These are phyloP conservation scores for Chalciporus pseudorubinellus DNA, from an alignment of 768 basidiomycete genomes.

Conservation along the genomic window DNA sequence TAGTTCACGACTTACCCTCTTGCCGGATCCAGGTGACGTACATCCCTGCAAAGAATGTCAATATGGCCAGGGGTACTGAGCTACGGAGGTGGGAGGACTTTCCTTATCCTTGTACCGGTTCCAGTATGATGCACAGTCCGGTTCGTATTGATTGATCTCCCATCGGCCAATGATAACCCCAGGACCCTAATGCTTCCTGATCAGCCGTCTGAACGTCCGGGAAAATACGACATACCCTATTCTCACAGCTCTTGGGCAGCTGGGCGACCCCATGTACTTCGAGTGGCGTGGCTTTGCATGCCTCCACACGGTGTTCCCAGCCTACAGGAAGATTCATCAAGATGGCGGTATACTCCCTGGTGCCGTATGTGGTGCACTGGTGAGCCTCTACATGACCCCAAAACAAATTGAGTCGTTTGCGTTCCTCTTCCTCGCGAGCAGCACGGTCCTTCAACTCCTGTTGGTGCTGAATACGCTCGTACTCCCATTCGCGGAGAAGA, in stretches of 20 bases:
- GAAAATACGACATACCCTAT: conserved; percentile 8
- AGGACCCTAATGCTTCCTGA: conserved; percentile 9
- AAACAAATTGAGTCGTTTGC: conserved; percentile 18
- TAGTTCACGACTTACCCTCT: conserved; percentile 14
- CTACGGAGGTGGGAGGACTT: neutral
- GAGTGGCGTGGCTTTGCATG: conserved; percentile 23
- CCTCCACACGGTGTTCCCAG: conserved; percentile 21
- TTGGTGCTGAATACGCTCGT: conserved; percentile 19
- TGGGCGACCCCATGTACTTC: too few relatives aligned
- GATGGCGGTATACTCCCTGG: conserved; percentile 30
- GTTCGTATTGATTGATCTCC: conserved; percentile 26
- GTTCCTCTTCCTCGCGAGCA: conserved; percentile 15
- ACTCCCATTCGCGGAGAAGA: conserved; percentile 15
- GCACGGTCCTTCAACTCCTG: conserved; percentile 16
- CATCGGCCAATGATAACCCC: conserved; percentile 25
- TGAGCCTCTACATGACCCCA: conserved; percentile 20
- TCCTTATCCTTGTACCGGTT: conserved; percentile 30
- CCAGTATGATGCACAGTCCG: conserved; percentile 30
- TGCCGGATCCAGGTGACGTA: conserved; percentile 20
- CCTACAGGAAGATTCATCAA: conserved; percentile 27
- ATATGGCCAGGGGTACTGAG: neutral
- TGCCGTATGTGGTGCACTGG: conserved; percentile 27
- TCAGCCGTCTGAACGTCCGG: neutral
- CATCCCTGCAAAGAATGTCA: conserved; percentile 17
- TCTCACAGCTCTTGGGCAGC: too few relatives aligned